phyloP scores from a whole-genome alignment of 495 filamentous ascomycete species.

The Talaromyces thailandensis region DNA sequence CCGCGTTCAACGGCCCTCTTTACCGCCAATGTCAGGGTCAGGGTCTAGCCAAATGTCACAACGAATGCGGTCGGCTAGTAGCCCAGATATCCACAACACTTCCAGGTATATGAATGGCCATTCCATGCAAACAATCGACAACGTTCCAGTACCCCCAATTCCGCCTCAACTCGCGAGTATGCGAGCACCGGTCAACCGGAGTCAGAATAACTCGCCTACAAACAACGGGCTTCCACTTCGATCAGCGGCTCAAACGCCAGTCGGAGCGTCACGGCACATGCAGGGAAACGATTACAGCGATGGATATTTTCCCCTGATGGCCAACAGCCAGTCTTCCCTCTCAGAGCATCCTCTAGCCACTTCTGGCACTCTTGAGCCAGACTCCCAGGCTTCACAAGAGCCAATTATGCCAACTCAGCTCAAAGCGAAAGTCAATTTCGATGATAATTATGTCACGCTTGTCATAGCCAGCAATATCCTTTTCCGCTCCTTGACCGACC shows the following conservation, averaged over 20 bases:
- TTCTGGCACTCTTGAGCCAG: constrained; percentile 11
- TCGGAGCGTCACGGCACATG: constrained; percentile 19
- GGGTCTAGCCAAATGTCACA: constrained; percentile 40
- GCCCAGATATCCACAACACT: constrained; percentile 55
- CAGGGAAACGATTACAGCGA: constrained; percentile 15
- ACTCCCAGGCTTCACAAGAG: constrained; percentile 25
- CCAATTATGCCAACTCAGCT: constrained; percentile 55
- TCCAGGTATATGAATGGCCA: constrained; percentile 46
- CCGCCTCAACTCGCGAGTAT: constrained; percentile 53
- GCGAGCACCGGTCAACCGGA: constrained; percentile 54
- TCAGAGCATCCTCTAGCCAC: constrained; percentile 29
- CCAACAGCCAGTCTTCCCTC: constrained; percentile 7
- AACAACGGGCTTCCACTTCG: constrained; percentile 40
- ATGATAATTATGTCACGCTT: constrained; percentile 74
- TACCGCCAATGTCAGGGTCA: constrained; percentile 63
- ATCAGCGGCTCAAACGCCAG: constrained; percentile 30
- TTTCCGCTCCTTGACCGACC: constrained; percentile 84
- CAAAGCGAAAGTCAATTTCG: constrained; percentile 88
- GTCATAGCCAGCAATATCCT: constrained; percentile 90
- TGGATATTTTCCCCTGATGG: constrained; percentile 15
- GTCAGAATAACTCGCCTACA: constrained; percentile 58
- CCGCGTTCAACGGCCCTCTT: constrained; percentile 68
- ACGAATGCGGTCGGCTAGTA: constrained; percentile 61
- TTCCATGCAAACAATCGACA: constrained; percentile 56
- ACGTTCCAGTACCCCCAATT: constrained; percentile 55